A percentile compares a stretch with the other conserved stretches of the same genome.
Evolutionary conservation across 2,329 filamentous ascomycete species (phyloP).

Genomic region (Rosellinia necatrix): DNA sequence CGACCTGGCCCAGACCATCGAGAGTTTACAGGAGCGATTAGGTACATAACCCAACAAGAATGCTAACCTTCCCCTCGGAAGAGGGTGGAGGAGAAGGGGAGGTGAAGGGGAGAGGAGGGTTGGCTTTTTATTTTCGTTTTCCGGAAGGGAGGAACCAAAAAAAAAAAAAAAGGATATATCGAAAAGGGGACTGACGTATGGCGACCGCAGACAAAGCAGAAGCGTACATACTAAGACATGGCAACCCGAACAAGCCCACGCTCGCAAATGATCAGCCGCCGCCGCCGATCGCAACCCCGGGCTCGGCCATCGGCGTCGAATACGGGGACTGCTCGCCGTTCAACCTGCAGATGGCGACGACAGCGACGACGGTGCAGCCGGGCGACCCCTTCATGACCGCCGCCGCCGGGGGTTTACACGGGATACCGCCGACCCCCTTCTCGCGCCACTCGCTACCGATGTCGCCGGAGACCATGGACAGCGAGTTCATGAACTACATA

Average conservation of each 20-base stretch:
- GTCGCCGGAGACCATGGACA: conserved; percentile 27
- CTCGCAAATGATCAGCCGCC: conserved; percentile 10
- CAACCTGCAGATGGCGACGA: conserved; percentile 19
- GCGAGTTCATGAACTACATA: conserved; percentile 29
- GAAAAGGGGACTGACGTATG: conserved; percentile 20
- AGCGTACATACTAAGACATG: conserved; percentile 30
- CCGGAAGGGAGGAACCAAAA: too few relatives aligned
- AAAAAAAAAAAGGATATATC: too few relatives aligned
- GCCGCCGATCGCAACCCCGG: conserved; percentile 17
- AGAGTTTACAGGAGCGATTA: conserved; percentile 34
- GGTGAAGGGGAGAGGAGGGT: too few relatives aligned
- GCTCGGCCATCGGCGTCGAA: conserved; percentile 24
- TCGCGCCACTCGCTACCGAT: conserved; percentile 26
- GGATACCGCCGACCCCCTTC: conserved; percentile 26
- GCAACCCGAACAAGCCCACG: conserved; percentile 16
- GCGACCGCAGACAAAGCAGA: conserved; percentile 31
- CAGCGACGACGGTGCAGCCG: conserved; percentile 14
- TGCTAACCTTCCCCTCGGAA: neutral
- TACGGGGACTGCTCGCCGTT: conserved; percentile 26
- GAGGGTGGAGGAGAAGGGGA: too few relatives aligned
- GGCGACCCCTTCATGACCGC: conserved; percentile 23
- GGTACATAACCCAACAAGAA: conserved; percentile 29
- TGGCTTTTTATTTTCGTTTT: too few relatives aligned
- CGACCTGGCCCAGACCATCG: conserved; percentile 33
- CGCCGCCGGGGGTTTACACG: conserved; percentile 15